Evolutionary conservation across 129 eudicot genomes (phyloP).

Genomic region (Tagetes patula): DNA sequence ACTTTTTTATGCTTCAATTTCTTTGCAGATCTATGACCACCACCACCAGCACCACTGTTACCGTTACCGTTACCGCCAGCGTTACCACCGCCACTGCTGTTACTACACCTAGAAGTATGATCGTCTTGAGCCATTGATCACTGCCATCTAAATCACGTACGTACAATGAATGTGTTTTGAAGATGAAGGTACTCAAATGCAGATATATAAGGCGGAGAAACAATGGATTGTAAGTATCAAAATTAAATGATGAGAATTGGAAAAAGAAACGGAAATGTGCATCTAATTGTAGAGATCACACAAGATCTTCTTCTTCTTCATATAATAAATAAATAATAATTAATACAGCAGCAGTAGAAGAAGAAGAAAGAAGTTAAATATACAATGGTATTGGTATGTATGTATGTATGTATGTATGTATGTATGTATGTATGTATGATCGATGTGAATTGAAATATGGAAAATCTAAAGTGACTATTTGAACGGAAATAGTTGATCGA

Average conservation of each 20-base stretch:
- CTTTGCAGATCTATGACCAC: constrained; percentile 47
- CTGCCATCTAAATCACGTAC: constrained; percentile 56
- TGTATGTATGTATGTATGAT: background rate
- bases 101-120: constrained; percentile 54
- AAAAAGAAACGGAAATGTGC: constrained; percentile 42
- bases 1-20: constrained; percentile 74
- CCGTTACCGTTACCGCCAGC: constrained; percentile 14
- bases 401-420: too few relatives aligned
- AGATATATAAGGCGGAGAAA: background rate
- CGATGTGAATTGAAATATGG: constrained; percentile 19
- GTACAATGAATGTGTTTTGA: constrained; percentile 22
- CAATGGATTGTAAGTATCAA: background rate
- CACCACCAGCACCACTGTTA: constrained; percentile 32
- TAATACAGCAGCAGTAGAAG: constrained; percentile 13
- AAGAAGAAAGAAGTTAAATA: constrained; percentile 5
- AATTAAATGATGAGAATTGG: constrained; percentile 8
- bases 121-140: constrained; percentile 68
- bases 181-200: constrained; percentile 15
- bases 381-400: too few relatives aligned
- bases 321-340: too few relatives aligned
- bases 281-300: constrained; percentile 41
- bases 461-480: constrained; percentile 64
- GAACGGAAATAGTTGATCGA: constrained; percentile 34
- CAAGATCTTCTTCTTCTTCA: constrained; percentile 13
- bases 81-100: constrained; percentile 30